Conservation (phyloP, 2,329 filamentous ascomycete genomes). For the Zelopaecilomyces penicillatus region DNA sequence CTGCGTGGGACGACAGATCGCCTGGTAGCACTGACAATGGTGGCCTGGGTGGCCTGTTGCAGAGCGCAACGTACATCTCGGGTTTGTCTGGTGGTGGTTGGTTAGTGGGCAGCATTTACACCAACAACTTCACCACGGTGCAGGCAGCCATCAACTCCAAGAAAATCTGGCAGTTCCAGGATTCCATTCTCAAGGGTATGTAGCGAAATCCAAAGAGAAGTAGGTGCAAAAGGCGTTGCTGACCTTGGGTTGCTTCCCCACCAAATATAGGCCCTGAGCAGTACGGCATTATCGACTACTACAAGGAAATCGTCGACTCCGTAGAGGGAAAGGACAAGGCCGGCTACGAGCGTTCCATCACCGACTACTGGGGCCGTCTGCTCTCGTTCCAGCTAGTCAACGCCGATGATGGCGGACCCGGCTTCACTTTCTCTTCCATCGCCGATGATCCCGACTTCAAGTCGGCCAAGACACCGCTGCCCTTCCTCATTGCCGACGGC, state of each 20-base stretch:
- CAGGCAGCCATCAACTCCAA: constrained; percentile 27
- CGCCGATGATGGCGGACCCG: constrained; percentile 61
- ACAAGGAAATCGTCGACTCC: constrained; percentile 25
- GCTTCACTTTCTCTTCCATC: constrained; percentile 72
- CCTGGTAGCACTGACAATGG: constrained; percentile 37
- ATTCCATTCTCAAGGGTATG: constrained; percentile 32
- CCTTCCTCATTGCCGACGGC: constrained; percentile 41
- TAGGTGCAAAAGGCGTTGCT: too few species aligned
- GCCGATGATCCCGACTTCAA: constrained; percentile 35
- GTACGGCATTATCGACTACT: constrained; percentile 31
- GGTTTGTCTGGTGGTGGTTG: constrained; percentile 78
- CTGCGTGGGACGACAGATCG: constrained; percentile 71
- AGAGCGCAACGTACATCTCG: constrained; percentile 71
- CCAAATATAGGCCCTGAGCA: constrained; percentile 23
- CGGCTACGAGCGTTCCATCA: constrained; percentile 55
- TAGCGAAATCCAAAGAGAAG: neutral
- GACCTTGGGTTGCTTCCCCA: neutral
- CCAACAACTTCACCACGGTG: constrained; percentile 73
- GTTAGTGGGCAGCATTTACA: constrained; percentile 73
- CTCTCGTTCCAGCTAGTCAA: constrained; percentile 83
- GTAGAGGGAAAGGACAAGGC: constrained; percentile 30
- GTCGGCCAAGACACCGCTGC: constrained; percentile 36
- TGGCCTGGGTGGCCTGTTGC: constrained; percentile 71
- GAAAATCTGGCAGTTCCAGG: constrained; percentile 32
- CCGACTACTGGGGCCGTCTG: constrained; percentile 83